Evolutionary conservation across 306 rosid species (phyloP).

Genomic region (Medicago ruthenica): DNA sequence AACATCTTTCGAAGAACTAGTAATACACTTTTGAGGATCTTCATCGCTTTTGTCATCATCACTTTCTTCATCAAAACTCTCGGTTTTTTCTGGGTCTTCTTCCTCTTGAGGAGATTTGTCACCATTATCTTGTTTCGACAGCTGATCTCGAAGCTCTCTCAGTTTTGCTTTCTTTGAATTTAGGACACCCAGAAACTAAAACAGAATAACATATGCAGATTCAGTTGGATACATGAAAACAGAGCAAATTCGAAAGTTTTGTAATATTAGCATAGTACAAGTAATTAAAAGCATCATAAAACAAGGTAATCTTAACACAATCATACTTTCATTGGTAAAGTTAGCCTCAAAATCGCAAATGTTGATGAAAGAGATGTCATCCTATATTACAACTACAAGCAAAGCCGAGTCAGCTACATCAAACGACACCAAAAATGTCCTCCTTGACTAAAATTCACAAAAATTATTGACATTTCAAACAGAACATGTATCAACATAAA

Average conservation of each 20-base stretch:
- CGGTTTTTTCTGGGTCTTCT: conserved; percentile 77
- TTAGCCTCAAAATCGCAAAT: neutral
- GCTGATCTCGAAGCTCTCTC: conserved; percentile 74
- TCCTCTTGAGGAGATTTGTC: conserved; percentile 68
- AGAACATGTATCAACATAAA: neutral
- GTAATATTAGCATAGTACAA: neutral
- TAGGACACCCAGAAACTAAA: conserved; percentile 82
- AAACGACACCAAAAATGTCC: neutral
- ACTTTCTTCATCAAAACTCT: conserved; percentile 67
- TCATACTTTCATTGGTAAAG: conserved; percentile 6
- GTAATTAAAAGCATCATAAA: neutral
- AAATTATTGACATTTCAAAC: neutral
- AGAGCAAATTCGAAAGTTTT: conserved; percentile 22
- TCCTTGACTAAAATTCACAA: neutral
- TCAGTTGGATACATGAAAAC: conserved; percentile 25
- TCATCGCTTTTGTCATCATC: conserved; percentile 52
- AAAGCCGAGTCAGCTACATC: neutral
- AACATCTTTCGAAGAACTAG: conserved; percentile 55
- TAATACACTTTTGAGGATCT: conserved; percentile 42
- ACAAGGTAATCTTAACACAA: conserved; percentile 6
- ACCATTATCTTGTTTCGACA: conserved; percentile 47
- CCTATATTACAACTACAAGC: neutral
- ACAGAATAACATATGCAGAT: conserved; percentile 42
- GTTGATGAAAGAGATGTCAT: neutral
- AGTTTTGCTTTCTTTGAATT: conserved; percentile 86